Evolutionary conservation across 192 early-diverging fungal genomes (phyloP).

Genomic region (Podila verticillata): DNA sequence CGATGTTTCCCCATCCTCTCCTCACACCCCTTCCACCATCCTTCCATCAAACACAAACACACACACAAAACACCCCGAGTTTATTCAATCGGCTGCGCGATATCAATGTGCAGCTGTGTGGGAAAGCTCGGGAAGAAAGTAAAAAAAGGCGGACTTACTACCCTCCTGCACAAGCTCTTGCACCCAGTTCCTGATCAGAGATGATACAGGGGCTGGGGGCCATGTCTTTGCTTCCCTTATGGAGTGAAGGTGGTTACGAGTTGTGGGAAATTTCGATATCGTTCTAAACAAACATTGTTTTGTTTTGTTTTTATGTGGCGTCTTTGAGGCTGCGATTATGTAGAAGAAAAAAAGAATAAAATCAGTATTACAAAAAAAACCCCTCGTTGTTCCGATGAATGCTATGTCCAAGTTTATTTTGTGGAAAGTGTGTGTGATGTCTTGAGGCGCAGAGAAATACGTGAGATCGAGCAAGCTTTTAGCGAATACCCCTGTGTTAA

Average conservation of each 20-base stretch:
- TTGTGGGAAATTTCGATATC: constrained; percentile 34
- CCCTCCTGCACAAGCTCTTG: constrained; percentile 47
- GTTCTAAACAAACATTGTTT: neutral
- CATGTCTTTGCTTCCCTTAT: constrained; percentile 7
- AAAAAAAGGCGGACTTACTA: constrained; percentile 50
- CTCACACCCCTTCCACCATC: neutral
- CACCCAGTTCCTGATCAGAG: neutral
- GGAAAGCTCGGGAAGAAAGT: constrained; percentile 51
- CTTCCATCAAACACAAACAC: constrained; percentile 12
- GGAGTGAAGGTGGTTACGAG: constrained; percentile 18
- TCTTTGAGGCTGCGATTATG: neutral
- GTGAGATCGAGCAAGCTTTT: too few species aligned
- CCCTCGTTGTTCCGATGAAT: too few species aligned
- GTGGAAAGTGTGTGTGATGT: too few species aligned
- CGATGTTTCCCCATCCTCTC: neutral
- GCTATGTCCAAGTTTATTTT: too few species aligned
- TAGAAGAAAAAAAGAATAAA: too few species aligned
- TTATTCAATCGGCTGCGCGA: constrained; percentile 51
- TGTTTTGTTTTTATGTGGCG: neutral
- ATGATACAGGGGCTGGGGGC: constrained; percentile 8
- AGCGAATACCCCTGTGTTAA: too few species aligned
- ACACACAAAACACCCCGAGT: constrained; percentile 27
- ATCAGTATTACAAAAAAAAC: too few species aligned
- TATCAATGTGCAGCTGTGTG: constrained; percentile 50
- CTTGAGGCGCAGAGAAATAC: too few species aligned